Evolutionary conservation across 257 asterid genomes (phyloP).

Genomic region (Petunia axillaris): DNA sequence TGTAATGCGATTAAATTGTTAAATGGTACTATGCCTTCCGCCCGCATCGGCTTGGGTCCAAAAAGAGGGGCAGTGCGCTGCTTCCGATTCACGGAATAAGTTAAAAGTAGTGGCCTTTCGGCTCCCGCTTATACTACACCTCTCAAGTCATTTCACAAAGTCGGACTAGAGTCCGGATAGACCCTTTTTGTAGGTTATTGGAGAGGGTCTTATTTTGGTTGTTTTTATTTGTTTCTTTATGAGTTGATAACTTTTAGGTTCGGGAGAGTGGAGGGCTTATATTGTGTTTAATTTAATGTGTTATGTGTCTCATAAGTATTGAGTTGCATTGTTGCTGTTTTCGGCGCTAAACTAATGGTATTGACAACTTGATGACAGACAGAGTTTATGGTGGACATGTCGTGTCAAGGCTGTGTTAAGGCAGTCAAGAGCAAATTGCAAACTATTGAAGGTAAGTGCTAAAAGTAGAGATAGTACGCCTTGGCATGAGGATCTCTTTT

Average conservation of each 20-base stretch:
- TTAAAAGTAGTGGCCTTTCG: conserved; percentile 36
- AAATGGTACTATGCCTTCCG: too few species aligned
- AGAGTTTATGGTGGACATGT: conserved; percentile 95
- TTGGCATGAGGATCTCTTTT: not conserved
- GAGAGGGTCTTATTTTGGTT: not conserved
- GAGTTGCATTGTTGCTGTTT: not conserved
- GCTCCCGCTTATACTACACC: conserved; percentile 56
- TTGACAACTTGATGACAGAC: conserved; percentile 54
- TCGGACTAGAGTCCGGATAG: conserved; percentile 54
- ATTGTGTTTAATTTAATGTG: too few species aligned
- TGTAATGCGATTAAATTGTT: not conserved
- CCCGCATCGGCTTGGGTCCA: too few species aligned
- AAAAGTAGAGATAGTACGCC: not conserved
- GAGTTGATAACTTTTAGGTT: not conserved
- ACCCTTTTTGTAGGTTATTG: not conserved
- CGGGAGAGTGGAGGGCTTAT: not conserved
- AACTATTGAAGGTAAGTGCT: conserved; percentile 71
- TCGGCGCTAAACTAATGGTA: conserved; percentile 1
- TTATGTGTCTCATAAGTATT: not conserved
- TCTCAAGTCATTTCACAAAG: conserved; percentile 51
- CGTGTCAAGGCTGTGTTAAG: conserved; percentile 86
- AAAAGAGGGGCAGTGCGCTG: too few species aligned
- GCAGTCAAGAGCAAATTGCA: conserved; percentile 78
- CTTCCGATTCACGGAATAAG: too few species aligned
- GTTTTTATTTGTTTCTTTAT: not conserved